Base-by-base conservation (phyloP, 371 early-diverging fungal genomes). In the Mortierella polycephala region DNA sequence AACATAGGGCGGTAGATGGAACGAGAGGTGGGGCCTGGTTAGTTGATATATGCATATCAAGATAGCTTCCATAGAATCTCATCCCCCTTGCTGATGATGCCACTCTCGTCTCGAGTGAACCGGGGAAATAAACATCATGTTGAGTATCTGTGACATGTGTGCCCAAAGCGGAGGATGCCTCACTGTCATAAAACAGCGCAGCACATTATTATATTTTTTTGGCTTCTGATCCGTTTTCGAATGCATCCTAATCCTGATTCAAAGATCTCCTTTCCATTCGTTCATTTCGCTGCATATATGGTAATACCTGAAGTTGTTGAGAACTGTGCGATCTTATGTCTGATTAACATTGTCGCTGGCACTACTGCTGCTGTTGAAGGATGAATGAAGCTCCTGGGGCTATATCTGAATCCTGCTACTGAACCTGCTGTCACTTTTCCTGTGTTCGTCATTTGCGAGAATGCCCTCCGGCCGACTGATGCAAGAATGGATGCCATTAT, bases 291-390 rank as follows among this genome's bases (percentile, higher is more conserved):
- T 30, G 8, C 12, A 16, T 18, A 18, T 51, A 20, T 51, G 9
- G 45, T 11, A 23, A 49, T 75, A 75, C 75, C 69, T 62, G 75
- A 65, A 42, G 37, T 54, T 12, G 75, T 69, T 13, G 75, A 62
- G 58, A 75, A 75, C n/a, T 55, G 61, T 39, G 62, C 62, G 14
- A 42, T 5, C 11, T 45, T 12, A 16, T 23, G 39, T 18, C 37
- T 46, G 30, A 5, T 20, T 0, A 20, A 7, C 5, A 39, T n/a
- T 10, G 14, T 14, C 44, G 41, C 16, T 10, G 14, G n/a, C n/a
- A n/a, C n/a, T 53, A 14, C 30, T 20, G 47, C 40, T 23, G 39
- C 50, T 50, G 47, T 3, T 64, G 49, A 2, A 12, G 57, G 18
- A 39, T 30, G 50, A 42, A 57, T 61, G 23, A 53, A 13, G 5